A percentile compares a stretch with the other conserved stretches of the same genome.
Conservation (phyloP, 2,329 filamentous ascomycete species). For the Fusarium humuli region DNA sequence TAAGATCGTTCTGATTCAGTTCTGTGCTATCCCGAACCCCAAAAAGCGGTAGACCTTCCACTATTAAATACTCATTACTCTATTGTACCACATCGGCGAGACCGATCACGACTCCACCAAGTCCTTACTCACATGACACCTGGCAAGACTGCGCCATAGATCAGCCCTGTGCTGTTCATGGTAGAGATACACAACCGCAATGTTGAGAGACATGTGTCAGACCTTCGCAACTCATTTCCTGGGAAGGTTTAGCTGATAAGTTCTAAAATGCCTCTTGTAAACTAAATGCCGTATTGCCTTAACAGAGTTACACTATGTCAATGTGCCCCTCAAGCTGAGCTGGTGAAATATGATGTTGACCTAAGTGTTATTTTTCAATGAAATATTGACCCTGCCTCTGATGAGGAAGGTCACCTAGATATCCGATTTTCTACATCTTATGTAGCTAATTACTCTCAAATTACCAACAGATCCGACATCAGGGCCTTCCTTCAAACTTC, state of each 20-base stretch:
- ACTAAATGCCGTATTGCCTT: not conserved
- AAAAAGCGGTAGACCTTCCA: fast-evolving
- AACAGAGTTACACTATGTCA: not conserved
- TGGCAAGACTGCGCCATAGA: not conserved
- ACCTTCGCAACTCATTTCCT: not conserved
- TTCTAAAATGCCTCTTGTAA: not conserved
- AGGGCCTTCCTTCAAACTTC: not conserved
- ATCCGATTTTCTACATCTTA: too few species aligned
- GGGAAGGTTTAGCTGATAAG: not conserved
- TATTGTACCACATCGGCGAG: not conserved
- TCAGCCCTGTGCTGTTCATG: not conserved
- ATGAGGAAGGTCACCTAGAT: too few species aligned
- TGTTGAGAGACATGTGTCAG: not conserved
- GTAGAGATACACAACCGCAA: not conserved
- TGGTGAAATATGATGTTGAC: not conserved
- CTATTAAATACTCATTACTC: not conserved
- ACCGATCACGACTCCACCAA: not conserved
- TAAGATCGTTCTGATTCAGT: not conserved
- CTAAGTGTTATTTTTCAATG: too few species aligned
- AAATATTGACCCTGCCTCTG: too few species aligned
- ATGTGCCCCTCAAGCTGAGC: not conserved
- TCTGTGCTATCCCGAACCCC: fast-evolving
- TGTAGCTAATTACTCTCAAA: not conserved
- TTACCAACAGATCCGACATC: not conserved
- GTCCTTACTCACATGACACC: not conserved